phyloP scores from a whole-genome alignment of 2,329 filamentous ascomycete genomes.

The Seiridium cupressi region DNA sequence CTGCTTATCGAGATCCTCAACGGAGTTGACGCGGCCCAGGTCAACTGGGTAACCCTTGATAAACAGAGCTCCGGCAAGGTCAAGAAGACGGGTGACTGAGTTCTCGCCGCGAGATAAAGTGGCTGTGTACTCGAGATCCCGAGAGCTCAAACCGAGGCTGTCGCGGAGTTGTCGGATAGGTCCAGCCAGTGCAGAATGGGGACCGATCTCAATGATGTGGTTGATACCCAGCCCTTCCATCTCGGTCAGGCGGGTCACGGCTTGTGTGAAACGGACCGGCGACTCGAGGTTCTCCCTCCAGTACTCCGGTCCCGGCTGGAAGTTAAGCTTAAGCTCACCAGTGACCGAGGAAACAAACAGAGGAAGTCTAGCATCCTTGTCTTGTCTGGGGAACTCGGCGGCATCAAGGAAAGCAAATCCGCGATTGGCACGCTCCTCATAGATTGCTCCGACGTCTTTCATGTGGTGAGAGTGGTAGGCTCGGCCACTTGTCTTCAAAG shows the following conservation, averaged over 20 bases:
- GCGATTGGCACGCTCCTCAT: neutral
- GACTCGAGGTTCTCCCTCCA: neutral
- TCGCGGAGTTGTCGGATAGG: slow-evolving; percentile 12
- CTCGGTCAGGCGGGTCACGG: neutral
- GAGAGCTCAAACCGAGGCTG: slow-evolving; percentile 6
- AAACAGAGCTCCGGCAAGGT: slow-evolving; percentile 12
- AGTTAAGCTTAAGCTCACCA: neutral
- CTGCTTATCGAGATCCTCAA: slow-evolving; percentile 3
- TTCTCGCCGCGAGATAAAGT: slow-evolving; percentile 2
- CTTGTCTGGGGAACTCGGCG: neutral
- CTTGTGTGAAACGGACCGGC: neutral
- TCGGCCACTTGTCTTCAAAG: neutral
- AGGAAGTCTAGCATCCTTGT: neutral
- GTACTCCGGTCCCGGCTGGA: neutral
- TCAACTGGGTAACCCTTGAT: slow-evolving; percentile 9
- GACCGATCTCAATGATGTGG: slow-evolving; percentile 13
- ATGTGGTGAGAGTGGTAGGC: neutral
- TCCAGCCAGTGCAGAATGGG: slow-evolving; percentile 9
- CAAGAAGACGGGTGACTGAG: slow-evolving; percentile 9
- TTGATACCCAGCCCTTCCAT: neutral
- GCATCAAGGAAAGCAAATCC: neutral
- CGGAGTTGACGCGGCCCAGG: slow-evolving; percentile 9
- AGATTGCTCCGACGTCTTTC: neutral
- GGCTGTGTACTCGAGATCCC: slow-evolving; percentile 9
- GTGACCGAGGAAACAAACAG: neutral